A percentile compares a stretch with the other conserved stretches of the same genome.
phyloP scores from a whole-genome alignment of 169 alveolate species.

The Besnoitia besnoiti region DNA sequence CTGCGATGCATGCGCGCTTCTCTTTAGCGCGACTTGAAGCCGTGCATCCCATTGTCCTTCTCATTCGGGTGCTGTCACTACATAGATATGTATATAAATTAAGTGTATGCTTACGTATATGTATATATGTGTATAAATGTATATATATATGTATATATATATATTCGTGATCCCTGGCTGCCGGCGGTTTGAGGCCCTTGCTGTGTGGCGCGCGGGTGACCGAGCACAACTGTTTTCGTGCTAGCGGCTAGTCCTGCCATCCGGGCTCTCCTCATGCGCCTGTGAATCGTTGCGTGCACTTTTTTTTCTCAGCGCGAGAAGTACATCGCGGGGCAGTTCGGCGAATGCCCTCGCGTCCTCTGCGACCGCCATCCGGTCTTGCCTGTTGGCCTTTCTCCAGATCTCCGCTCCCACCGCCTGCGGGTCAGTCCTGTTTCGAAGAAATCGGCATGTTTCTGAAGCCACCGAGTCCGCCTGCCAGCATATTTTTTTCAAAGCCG shows the following conservation, averaged over 20 bases:
- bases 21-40: no score
- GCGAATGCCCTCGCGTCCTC: conserved; percentile 96
- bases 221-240: no score
- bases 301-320: conserved; percentile 89
- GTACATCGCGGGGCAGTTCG: conserved; percentile 94
- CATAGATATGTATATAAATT: not conserved
- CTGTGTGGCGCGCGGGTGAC: no score
- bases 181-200: no score
- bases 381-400: conserved; percentile 91
- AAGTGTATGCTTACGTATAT: not conserved
- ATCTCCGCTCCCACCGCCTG: conserved; percentile 36
- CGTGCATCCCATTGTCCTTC: no score
- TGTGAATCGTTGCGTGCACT: not conserved
- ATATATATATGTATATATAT: not conserved
- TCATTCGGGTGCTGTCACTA: no score
- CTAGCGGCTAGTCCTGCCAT: no score
- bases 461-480: no score
- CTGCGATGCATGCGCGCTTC: no score
- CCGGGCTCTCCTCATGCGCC: not conserved
- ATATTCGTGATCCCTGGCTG: no score
- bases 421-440: not conserved
- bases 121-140: not conserved
- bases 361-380: conserved; percentile 94
- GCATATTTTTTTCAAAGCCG: no score
- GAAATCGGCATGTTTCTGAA: not conserved